A percentile compares a stretch with the other conserved stretches of the same genome.
Evolutionary conservation across 148 eudicot genomes (phyloP).

Genomic region (Rhododendron ferrugineum): DNA sequence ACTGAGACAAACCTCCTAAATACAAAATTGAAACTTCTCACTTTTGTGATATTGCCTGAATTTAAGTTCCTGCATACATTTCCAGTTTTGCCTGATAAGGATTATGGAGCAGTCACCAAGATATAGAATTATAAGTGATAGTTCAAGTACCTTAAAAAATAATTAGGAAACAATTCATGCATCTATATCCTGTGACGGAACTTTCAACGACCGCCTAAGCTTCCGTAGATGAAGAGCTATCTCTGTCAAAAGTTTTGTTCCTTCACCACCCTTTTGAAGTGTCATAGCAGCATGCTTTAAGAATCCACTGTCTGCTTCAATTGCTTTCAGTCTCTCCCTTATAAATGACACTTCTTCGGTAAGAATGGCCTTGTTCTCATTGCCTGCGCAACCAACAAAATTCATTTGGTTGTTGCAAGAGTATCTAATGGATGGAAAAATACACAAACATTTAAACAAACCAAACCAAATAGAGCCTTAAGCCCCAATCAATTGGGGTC

Average conservation of each 20-base stretch:
- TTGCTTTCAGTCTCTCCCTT: conserved; percentile 44
- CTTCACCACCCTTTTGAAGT: conserved; percentile 53
- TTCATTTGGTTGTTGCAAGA: not conserved
- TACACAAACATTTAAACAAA: not conserved
- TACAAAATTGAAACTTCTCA: not conserved
- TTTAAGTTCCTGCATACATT: not conserved
- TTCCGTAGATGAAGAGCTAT: conserved; percentile 57
- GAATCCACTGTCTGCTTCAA: conserved; percentile 63
- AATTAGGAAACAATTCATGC: conserved; percentile 16
- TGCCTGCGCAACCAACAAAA: conserved; percentile 18
- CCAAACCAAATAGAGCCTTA: not conserved
- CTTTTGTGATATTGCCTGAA: not conserved
- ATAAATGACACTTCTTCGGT: conserved; percentile 42
- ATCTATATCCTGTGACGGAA: conserved; percentile 20
- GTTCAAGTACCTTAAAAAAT: conserved; percentile 5
- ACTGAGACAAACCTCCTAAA: not conserved
- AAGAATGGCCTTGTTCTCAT: conserved; percentile 25
- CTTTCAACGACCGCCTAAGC: conserved; percentile 28
- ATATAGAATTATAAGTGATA: not conserved
- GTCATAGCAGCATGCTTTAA: conserved; percentile 52
- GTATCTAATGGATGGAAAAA: conserved; percentile 1
- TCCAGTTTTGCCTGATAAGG: not conserved
- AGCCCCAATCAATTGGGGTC: not conserved
- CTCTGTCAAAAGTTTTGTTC: conserved; percentile 50
- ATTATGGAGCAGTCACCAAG: not conserved